Percentiles rank a stretch among this genome's conserved stretches.
Evolutionary conservation across 169 alveolate genomes (phyloP).

Genomic region (Ichthyophthirius multifiliis): DNA sequence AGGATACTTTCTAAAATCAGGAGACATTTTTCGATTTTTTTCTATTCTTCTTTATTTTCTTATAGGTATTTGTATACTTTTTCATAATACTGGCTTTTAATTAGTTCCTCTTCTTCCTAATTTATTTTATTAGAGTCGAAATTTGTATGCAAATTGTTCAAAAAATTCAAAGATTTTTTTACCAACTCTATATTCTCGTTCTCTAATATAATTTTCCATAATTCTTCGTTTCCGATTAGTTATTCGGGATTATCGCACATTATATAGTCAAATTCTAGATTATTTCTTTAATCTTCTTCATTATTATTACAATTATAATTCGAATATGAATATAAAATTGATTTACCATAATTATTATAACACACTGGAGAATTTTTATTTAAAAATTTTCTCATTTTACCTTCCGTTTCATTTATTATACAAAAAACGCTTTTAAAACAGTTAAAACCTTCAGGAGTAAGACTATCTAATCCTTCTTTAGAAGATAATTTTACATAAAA

Average conservation of each 20-base stretch:
- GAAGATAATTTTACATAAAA: constrained; percentile 50
- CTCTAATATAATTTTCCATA: constrained; percentile 49
- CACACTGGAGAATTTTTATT: no score
- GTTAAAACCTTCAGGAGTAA: constrained; percentile 62
- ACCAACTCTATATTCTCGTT: constrained; percentile 27
- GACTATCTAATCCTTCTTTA: constrained; percentile 10
- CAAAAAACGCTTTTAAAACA: constrained; percentile 61
- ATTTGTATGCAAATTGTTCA: constrained; percentile 34
- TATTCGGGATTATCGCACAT: constrained; percentile 32
- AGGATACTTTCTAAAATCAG: constrained; percentile 47
- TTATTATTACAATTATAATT: neutral
- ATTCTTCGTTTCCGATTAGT: constrained; percentile 46
- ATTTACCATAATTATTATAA: neutral
- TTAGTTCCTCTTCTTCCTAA: neutral
- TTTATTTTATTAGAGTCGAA: neutral
- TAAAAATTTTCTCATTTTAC: neutral
- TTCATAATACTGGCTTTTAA: constrained; percentile 26
- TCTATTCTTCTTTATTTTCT: constrained; percentile 1
- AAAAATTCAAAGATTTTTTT: constrained; percentile 28
- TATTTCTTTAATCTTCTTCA: no score
- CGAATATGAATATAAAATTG: constrained; percentile 4
- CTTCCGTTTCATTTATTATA: constrained; percentile 51
- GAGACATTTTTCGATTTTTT: constrained; percentile 42
- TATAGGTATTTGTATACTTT: constrained; percentile 9
- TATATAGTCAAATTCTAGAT: neutral